These are phyloP conservation scores for Trifolium pratense DNA, from an alignment of 306 rosid genomes.

Conservation along the genomic window DNA sequence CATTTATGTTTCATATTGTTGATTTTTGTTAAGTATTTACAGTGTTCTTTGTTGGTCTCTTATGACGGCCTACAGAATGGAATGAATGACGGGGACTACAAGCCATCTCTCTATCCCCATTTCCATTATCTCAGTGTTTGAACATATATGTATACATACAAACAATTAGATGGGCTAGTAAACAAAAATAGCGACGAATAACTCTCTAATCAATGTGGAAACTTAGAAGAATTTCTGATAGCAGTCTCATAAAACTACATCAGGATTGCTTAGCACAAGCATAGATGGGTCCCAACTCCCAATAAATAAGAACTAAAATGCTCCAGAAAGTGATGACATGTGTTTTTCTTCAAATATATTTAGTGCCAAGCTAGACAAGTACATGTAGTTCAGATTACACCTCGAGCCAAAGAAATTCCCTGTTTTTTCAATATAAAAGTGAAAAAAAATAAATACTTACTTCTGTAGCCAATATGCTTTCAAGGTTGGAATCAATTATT, in stretches of 20 bases:
- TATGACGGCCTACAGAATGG: conserved; percentile 25
- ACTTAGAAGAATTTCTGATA: conserved; percentile 10
- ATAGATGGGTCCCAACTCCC: conserved; percentile 5
- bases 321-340: conserved; percentile 7
- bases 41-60: conserved; percentile 27
- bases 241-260: conserved; percentile 8
- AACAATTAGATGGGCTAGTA: conserved; percentile 16
- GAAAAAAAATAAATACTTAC: conserved; percentile 55
- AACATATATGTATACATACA: conserved; percentile 19
- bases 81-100: conserved; percentile 5
- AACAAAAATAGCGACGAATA: conserved; percentile 9
- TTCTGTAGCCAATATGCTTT: conserved; percentile 71
- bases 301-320: conserved; percentile 3
- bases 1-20: conserved; percentile 21
- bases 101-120: conserved; percentile 10
- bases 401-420: conserved; percentile 16
- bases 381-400: conserved; percentile 8
- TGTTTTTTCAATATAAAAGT: not conserved
- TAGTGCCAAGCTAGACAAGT: conserved; percentile 21
- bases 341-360: conserved; percentile 13
- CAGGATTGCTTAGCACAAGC: conserved; percentile 6
- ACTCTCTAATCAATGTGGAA: conserved; percentile 18
- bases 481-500: conserved; percentile 79
- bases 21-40: conserved; percentile 1
- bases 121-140: conserved; percentile 23